Evolutionary conservation across 176 grass and related monocot species (phyloP).

Genomic region (Typha latifolia): DNA sequence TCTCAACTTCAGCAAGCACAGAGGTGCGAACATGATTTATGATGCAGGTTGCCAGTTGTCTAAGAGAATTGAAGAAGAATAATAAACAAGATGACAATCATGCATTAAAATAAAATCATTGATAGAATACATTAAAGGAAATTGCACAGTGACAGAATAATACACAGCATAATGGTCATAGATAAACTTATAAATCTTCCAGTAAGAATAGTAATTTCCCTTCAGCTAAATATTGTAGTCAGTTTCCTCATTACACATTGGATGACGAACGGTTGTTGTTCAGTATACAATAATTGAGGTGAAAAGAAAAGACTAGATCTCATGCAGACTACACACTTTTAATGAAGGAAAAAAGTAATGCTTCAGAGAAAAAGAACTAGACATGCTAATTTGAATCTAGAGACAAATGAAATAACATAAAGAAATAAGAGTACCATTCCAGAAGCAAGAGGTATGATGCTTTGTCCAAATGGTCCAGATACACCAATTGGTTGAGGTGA

Average conservation of each 20-base stretch:
- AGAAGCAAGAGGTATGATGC: constrained; percentile 31
- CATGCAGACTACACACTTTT: too few relatives aligned
- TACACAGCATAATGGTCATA: too few relatives aligned
- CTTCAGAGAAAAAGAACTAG: too few relatives aligned
- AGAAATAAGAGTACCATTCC: constrained; percentile 45
- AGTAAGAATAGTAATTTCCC: background rate
- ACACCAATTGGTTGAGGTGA: constrained; percentile 36
- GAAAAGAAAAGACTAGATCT: too few relatives aligned
- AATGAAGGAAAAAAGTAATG: too few relatives aligned
- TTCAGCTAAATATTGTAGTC: background rate
- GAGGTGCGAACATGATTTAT: too few relatives aligned
- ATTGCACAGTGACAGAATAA: background rate
- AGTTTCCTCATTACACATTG: background rate
- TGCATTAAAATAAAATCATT: background rate
- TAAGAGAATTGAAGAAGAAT: background rate
- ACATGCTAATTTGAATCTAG: too few relatives aligned
- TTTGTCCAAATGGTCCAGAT: constrained; percentile 55
- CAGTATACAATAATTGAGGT: too few relatives aligned
- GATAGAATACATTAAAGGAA: background rate
- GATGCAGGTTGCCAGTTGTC: too few relatives aligned
- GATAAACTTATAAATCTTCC: too few relatives aligned
- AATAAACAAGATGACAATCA: background rate
- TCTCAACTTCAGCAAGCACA: too few relatives aligned
- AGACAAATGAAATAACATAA: background rate
- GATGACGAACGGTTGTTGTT: background rate